Base-by-base conservation (phyloP, 345 rosid species). In the Eucalyptus erythrocorys region DNA sequence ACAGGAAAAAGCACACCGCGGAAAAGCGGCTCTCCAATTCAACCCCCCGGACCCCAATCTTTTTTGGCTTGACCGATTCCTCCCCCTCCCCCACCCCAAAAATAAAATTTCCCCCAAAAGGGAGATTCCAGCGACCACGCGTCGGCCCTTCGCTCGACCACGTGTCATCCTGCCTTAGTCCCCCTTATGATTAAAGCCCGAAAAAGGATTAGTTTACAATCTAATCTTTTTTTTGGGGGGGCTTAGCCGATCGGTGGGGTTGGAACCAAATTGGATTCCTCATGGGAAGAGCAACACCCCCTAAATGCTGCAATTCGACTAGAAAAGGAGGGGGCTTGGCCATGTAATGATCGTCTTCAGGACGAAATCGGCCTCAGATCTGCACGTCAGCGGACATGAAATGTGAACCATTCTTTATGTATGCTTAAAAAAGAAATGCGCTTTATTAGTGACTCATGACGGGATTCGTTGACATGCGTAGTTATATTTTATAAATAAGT, bases 61-160 rank as follows among this genome's bases (percentile, higher is more conserved):
- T 76, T 40, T 76, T n/a, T 2, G n/a, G 13, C 43, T 40, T 12
- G 84, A 76, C 84, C 47, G 11, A 37, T 34, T 2, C 47, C 47
- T 13, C 42, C 26, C 2, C 45, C 7, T 17, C 16, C 13, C n/a
- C n/a, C n/a, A n/a, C n/a, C n/a, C n/a, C n/a, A n/a, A n/a, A n/a
- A n/a, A n/a, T n/a, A n/a, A n/a, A n/a, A n/a, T n/a, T 1, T 12
- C 1, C 10, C 9, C 34, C 8, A 2, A 24, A 37, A 19, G 12
- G 3, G 14, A 76, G 45, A 76, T 76, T 76, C 81, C 11, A 2
- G 2, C 47, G 84, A 21, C n/a, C 84, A 40, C 47, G 47, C 6
- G 84, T 10, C 84, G 84, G 5, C 47, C 47, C 14, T 8, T 11
- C 9, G 13, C 84, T 13, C 5, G 84, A 19, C 84, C 84, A 22